Base-by-base conservation (phyloP, 345 rosid species). In the Stellera chamaejasme region DNA sequence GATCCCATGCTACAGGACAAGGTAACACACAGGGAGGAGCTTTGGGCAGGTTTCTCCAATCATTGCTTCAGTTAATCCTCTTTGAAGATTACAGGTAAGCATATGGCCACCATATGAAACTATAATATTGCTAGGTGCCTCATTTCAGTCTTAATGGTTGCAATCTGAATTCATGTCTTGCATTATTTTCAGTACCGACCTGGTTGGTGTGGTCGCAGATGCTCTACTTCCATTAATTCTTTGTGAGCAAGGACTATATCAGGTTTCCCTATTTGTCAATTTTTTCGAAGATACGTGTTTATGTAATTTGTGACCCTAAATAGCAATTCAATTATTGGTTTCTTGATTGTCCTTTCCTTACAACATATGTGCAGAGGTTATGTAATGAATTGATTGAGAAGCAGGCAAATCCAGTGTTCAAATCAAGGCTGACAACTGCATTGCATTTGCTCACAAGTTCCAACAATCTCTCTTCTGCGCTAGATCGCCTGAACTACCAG, bases 191-290 rank as follows among this genome's bases (percentile, higher is more conserved):
- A 89, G 99, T 68, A 75, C 84, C 4, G 96, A 89, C 70, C 82
- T 93, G 64, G 97, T 93, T 43, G 68, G 95, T 50, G 75, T 91
- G 52, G 97, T 97, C 26, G 99, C 99, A 43, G 99, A 93, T 77
- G 92, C 99, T 47, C 83, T 93, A 60, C 76, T 93, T 70, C 97
- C 99, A 3, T 72, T 93, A 77, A 87, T 93, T 60, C 97, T 93
- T 53, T 87, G 96, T 44, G 99, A 93, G 64, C 96, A 84, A 72
- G 73, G 64, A 65, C 75, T 89, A 56, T 93, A 81, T 80, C 97
- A 87, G 99, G 99, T 93, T 51, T 59, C 43, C 11, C 56, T 50
- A 32, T 5, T 8, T 32, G 48, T 2, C 15, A 45, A 45, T 1
- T 45, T 45, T 12, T 45, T 45, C 5, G 48, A 32, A 8, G 9